Conservation (phyloP, 148 eudicot species). For the Arbutus unedo region DNA sequence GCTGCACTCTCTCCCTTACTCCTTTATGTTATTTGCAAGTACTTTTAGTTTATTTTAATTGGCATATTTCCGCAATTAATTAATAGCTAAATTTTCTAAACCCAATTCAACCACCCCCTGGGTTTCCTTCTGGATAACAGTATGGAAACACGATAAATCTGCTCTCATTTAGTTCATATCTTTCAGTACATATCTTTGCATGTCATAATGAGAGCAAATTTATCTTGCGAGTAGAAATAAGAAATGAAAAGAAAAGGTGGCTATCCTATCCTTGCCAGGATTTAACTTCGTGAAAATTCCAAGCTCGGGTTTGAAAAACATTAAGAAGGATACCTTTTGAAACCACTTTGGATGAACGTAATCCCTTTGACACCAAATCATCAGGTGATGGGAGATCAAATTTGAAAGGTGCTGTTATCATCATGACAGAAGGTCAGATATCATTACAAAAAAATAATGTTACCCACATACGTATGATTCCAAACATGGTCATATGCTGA, state of each 20-base stretch:
- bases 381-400: slow-evolving; percentile 85
- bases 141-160: background rate
- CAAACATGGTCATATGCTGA: slow-evolving; percentile 4
- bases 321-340: slow-evolving; percentile 47
- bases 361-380: slow-evolving; percentile 59
- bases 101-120: no score
- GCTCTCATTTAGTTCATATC: background rate
- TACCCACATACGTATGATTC: background rate
- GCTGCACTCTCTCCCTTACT: no score
- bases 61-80: no score
- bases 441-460: background rate
- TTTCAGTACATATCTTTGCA: no score
- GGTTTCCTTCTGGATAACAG: no score
- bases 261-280: background rate
- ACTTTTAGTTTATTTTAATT: no score
- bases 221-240: background rate
- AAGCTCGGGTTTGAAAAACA: slow-evolving; percentile 11
- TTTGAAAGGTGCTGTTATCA: slow-evolving; percentile 75
- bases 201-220: background rate
- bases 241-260: background rate
- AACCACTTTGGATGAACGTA: slow-evolving; percentile 37
- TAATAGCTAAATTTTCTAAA: no score
- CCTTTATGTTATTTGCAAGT: no score
- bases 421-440: slow-evolving; percentile 26
- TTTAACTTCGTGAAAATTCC: background rate